A percentile compares a stretch with the other conserved stretches of the same genome.
Conservation (phyloP, 352 stramenopile genomes). For the Globisporangium cystogenes region DNA sequence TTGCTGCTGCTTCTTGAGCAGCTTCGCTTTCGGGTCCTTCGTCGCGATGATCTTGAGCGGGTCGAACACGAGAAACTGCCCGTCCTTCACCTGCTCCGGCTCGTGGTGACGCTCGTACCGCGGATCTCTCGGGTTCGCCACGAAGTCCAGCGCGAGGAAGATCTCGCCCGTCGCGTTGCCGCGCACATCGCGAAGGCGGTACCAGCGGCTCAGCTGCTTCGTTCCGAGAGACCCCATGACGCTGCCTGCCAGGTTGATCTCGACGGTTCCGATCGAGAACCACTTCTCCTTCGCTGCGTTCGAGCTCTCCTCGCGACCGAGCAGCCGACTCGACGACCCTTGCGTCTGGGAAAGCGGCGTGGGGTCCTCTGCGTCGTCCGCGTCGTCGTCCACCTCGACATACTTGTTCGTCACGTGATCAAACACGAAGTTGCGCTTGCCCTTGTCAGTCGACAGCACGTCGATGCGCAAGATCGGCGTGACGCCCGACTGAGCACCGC, state of each 20-base stretch:
- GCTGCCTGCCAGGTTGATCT: constrained; percentile 82
- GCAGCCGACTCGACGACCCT: constrained; percentile 11
- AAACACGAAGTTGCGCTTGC: constrained; percentile 82
- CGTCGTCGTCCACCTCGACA: constrained; percentile 75
- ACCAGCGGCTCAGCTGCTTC: constrained; percentile 77
- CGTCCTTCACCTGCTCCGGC: constrained; percentile 72
- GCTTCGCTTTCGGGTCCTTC: constrained; percentile 33
- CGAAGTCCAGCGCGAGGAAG: constrained; percentile 77
- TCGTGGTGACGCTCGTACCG: constrained; percentile 38
- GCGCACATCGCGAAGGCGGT: constrained; percentile 72
- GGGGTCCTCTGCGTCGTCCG: constrained; percentile 31
- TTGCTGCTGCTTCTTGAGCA: constrained; percentile 11
- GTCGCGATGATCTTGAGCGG: constrained; percentile 73
- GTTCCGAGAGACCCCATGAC: constrained; percentile 73
- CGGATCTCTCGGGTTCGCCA: constrained; percentile 31
- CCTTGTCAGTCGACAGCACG: constrained; percentile 58
- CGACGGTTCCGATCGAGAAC: constrained; percentile 69
- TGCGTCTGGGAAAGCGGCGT: constrained; percentile 8
- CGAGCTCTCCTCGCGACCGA: constrained; percentile 49
- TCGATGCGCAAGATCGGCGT: constrained; percentile 81
- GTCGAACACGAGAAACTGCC: constrained; percentile 84
- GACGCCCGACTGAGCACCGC: constrained; percentile 80
- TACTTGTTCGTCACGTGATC: constrained; percentile 83
- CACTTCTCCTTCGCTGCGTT: constrained; percentile 55
- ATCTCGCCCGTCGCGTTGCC: constrained; percentile 82